Evolutionary conservation across 371 early-diverging fungal species (phyloP), one percentile per base, ranked within the genome.

Genomic region (Coemansia sp.): DNA sequence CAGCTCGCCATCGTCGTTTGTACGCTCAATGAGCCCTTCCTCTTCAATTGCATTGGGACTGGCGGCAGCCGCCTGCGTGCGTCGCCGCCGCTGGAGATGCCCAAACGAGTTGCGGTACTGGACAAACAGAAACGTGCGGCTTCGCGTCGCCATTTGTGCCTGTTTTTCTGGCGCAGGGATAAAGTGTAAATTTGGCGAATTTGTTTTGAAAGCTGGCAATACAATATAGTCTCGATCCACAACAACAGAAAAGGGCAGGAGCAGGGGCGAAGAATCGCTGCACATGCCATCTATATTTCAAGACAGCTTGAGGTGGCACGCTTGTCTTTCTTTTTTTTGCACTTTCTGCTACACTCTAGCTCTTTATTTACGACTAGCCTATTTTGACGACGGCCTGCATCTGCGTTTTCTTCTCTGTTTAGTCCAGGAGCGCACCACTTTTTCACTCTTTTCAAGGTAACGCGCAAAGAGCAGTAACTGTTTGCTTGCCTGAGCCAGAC

Each of bases 61-160:
- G 68, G 14, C 82, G 65, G n/a, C 81, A 73, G 26, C 72, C 60
- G 59, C 83, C 79, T 44, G 69, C 59, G 67, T 69, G 69, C 67
- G 80, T 48, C 39, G 75, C 63, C 71, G 75, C 57, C 84, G 78
- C 75, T 86, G 86, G 18, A 87, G 78, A 40, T 94, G 84, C 28
- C 93, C 88, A 82, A 91, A 94, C 7, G 96, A 91, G 72, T 94
- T 94, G 69, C 97, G 87, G 80, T 91, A 94, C 82, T 97, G 94
- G 47, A 94, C 82, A 82, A 94, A 97, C 44, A 97, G 84, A 57
- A 94, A 84, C 21, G 96, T 96, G 71, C 94, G 89, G 71, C 89
- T 91, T 63, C 97, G 86, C 14, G 96, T 92, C n/a, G 56, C 56
- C 56, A 56, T 56, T 26, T 54, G 23, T 51, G 7, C 20, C 18